These are phyloP conservation scores for Syzygium aqueum DNA, from an alignment of 345 rosid species.

Conservation along the genomic window DNA sequence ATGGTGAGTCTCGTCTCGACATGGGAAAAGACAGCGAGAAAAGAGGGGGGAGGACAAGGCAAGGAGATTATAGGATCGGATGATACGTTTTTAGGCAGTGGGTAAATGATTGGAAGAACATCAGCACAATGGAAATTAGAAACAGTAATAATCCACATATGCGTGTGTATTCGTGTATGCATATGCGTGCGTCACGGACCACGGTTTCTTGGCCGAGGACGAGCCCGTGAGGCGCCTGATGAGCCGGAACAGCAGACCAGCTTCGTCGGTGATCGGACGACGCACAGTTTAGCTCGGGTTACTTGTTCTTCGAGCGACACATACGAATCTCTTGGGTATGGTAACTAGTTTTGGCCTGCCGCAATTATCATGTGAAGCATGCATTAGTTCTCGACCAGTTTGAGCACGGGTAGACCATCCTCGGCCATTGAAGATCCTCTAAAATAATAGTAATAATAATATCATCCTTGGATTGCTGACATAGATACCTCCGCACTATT, in stretches of 20 bases:
- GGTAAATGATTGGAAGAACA: background rate
- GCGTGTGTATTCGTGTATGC: accelerated
- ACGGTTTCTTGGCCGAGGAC: background rate
- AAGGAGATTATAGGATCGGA: background rate
- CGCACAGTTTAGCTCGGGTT: no score
- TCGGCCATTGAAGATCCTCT: background rate
- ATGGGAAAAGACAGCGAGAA: background rate
- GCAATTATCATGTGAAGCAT: background rate
- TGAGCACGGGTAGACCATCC: background rate
- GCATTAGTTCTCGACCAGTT: background rate
- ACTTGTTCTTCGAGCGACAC: no score
- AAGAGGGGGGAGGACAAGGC: background rate
- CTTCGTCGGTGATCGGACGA: no score
- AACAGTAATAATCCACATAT: background rate
- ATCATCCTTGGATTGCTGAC: background rate
- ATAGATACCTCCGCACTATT: background rate
- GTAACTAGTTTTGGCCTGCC: background rate
- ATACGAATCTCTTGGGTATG: no score
- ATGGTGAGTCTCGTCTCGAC: background rate
- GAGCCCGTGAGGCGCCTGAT: background rate
- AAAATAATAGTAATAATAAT: background rate
- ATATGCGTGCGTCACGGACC: background rate
- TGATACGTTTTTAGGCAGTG: background rate
- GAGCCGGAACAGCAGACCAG: background rate
- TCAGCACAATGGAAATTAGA: background rate